Conservation (phyloP, 805 yeast genomes). For the Komagataella kurtzmanii region DNA sequence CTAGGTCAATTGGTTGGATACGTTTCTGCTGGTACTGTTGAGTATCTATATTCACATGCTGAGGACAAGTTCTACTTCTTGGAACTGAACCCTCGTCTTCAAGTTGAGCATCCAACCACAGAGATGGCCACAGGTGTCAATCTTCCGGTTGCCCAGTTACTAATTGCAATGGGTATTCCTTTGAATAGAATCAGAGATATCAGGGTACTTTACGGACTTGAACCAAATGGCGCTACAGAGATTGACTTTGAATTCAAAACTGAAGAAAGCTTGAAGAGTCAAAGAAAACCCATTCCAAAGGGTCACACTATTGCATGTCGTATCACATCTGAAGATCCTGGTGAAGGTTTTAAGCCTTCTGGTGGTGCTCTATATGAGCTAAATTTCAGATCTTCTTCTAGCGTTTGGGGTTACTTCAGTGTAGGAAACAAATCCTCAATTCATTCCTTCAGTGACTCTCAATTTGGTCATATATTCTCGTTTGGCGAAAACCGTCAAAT, state of each 20-base stretch:
- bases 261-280: constrained; percentile 59
- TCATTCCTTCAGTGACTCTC: constrained; percentile 96
- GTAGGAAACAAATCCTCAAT: constrained; percentile 94
- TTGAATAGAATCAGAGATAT: constrained; percentile 91
- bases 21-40: constrained; percentile 99
- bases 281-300: constrained; percentile 88
- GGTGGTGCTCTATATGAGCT: constrained; percentile 95
- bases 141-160: constrained; percentile 96
- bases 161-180: constrained; percentile 99
- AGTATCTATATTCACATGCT: constrained; percentile 85
- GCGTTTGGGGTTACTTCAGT: constrained; percentile 99
- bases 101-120: constrained; percentile 99
- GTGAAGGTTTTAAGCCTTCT: constrained; percentile 98
- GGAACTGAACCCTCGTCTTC: constrained; percentile 96
- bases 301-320: constrained; percentile 99
- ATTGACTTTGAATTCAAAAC: constrained; percentile 83
- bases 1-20: constrained; percentile 94
- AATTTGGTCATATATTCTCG: constrained; percentile 97
- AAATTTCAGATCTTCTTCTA: constrained; percentile 92
- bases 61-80: constrained; percentile 93
- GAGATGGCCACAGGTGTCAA: constrained; percentile 99
- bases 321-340: constrained; percentile 98
- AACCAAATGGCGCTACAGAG: constrained; percentile 82
- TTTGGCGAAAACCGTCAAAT: constrained; percentile 98
- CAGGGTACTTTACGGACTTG: constrained; percentile 86